Evolutionary conservation across 352 stramenopile species (phyloP).

Genomic region (Phytophthora boehmeriae): DNA sequence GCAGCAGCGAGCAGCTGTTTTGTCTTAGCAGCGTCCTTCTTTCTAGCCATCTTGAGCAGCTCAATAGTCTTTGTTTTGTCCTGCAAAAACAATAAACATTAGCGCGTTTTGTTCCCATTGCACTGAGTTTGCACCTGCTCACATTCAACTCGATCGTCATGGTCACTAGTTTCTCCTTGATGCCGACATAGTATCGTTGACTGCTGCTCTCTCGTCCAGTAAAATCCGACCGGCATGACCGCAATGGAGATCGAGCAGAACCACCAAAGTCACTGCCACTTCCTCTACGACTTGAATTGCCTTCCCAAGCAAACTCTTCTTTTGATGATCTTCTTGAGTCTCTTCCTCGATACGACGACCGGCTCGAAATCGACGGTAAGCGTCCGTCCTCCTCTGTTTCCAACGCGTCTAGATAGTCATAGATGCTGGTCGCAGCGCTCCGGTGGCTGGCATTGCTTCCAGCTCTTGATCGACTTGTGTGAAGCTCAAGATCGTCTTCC

Average conservation of each 20-base stretch:
- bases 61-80: constrained; percentile 89
- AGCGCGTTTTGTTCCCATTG: neutral
- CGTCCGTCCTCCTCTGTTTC: constrained; percentile 68
- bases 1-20: constrained; percentile 56
- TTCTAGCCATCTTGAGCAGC: constrained; percentile 70
- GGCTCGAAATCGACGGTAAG: constrained; percentile 42
- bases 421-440: constrained; percentile 54
- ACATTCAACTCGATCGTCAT: constrained; percentile 83
- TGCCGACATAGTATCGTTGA: constrained; percentile 67
- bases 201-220: constrained; percentile 41
- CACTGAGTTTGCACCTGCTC: constrained; percentile 11
- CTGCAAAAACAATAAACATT: constrained; percentile 27
- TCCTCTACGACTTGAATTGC: constrained; percentile 15
- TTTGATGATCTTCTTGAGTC: constrained; percentile 8
- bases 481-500: constrained; percentile 36
- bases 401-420: constrained; percentile 80
- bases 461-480: constrained; percentile 28
- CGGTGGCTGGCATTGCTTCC: constrained; percentile 17
- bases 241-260: constrained; percentile 22
- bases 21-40: constrained; percentile 76
- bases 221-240: constrained; percentile 36
- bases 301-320: constrained; percentile 52
- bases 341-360: constrained; percentile 17
- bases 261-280: constrained; percentile 6
- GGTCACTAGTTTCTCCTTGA: constrained; percentile 83